Conservation (phyloP, 75 land plant genomes). For the Pinus albicaulis region DNA sequence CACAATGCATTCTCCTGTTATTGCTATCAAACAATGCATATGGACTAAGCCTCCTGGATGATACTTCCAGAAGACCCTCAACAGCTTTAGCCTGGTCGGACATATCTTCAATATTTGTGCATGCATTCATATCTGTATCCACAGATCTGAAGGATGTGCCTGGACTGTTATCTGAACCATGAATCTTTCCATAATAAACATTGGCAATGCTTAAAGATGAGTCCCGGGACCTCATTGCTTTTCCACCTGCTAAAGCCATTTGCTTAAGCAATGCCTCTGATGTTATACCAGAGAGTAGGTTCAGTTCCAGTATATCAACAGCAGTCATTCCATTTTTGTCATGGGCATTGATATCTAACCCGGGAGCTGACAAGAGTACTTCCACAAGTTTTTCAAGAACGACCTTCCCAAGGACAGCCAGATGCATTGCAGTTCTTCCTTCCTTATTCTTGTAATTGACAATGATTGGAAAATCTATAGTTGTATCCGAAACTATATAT, state of each 20-base stretch:
- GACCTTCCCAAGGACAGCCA: slow-evolving; percentile 45
- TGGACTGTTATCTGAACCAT: slow-evolving; percentile 45
- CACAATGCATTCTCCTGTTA: slow-evolving; percentile 2
- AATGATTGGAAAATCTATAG: slow-evolving; percentile 25
- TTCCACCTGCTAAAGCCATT: slow-evolving; percentile 61
- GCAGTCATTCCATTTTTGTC: slow-evolving; percentile 63
- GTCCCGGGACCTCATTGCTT: slow-evolving; percentile 30
- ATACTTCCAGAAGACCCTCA: slow-evolving; percentile 9
- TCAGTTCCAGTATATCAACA: slow-evolving; percentile 45
- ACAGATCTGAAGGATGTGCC: slow-evolving; percentile 47
- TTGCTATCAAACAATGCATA: slow-evolving; percentile 3
- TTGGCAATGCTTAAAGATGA: slow-evolving; percentile 30
- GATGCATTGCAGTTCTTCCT: slow-evolving; percentile 67
- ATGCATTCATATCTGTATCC: slow-evolving; percentile 43
- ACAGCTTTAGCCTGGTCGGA: too few species aligned
- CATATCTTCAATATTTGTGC: slow-evolving; percentile 30
- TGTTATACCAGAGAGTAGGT: slow-evolving; percentile 37
- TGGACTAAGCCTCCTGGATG: slow-evolving; percentile 12
- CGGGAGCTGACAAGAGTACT: slow-evolving; percentile 42
- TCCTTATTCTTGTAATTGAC: slow-evolving; percentile 62
- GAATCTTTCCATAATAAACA: slow-evolving; percentile 40
- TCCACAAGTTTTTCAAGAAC: slow-evolving; percentile 48
- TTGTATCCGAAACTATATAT: slow-evolving; percentile 23
- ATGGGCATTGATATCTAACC: slow-evolving; percentile 42
- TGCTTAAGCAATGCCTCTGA: slow-evolving; percentile 48